Evolutionary conservation across 768 basidiomycete species (phyloP).

Genomic region (Punctularia strigosozonata): DNA sequence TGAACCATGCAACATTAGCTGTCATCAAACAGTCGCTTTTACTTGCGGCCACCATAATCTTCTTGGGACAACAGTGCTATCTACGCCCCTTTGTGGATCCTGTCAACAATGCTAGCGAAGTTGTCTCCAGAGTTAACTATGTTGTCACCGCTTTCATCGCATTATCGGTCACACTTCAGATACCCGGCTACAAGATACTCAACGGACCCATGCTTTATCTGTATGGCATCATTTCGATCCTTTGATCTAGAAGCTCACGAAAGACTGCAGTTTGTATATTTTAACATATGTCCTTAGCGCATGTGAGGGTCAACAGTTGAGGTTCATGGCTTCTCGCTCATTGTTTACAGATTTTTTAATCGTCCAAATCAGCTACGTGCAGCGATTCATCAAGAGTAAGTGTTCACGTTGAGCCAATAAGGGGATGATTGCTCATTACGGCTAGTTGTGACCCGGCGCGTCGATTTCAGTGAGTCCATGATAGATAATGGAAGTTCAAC

Average conservation of each 20-base stretch:
- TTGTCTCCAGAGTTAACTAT: constrained; percentile 61
- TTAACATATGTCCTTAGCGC: constrained; percentile 58
- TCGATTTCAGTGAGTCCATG: constrained; percentile 58
- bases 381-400: constrained; percentile 52
- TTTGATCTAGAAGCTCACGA: constrained; percentile 3
- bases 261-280: constrained; percentile 27
- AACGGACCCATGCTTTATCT: constrained; percentile 53
- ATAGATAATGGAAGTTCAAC: not conserved
- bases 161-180: constrained; percentile 45
- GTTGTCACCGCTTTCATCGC: constrained; percentile 53
- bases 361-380: constrained; percentile 39
- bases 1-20: constrained; percentile 35
- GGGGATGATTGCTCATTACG: not conserved
- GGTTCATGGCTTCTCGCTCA: not conserved
- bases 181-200: constrained; percentile 42
- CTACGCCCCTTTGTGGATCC: constrained; percentile 57
- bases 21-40: constrained; percentile 53
- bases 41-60: constrained; percentile 40
- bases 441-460: constrained; percentile 34
- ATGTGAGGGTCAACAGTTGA: constrained; percentile 28
- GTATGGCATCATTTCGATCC: constrained; percentile 25
- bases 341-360: constrained; percentile 44
- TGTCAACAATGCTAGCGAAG: constrained; percentile 66
- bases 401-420: too few species aligned
- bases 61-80: constrained; percentile 51